Evolutionary conservation across 108 stramenopile genomes (phyloP).

Genomic region (Thalassiosira profunda): DNA sequence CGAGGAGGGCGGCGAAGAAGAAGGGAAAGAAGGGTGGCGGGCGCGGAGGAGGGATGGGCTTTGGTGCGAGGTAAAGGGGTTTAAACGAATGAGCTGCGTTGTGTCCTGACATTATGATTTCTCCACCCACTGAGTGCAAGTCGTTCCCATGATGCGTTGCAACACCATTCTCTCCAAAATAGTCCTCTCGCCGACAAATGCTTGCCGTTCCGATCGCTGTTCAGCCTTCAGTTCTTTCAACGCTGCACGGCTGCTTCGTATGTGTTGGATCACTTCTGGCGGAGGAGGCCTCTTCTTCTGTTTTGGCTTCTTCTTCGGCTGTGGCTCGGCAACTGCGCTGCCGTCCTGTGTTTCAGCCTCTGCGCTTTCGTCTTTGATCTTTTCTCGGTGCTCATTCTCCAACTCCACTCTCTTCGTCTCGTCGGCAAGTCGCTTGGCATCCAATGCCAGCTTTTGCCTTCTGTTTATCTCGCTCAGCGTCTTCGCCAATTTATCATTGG

Average conservation of each 20-base stretch:
- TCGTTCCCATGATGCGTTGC: constrained; percentile 17
- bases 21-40: constrained; percentile 71
- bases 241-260: constrained; percentile 34
- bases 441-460: constrained; percentile 12
- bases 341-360: neutral
- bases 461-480: constrained; percentile 19
- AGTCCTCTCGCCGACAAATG: constrained; percentile 9
- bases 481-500: constrained; percentile 3
- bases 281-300: constrained; percentile 22
- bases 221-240: constrained; percentile 31
- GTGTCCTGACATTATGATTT: neutral
- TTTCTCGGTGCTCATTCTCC: constrained; percentile 3
- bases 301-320: constrained; percentile 14
- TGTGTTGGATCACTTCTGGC: constrained; percentile 44
- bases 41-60: constrained; percentile 83
- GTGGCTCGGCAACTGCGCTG: too few species aligned
- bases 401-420: constrained; percentile 14
- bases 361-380: neutral
- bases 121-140: constrained; percentile 31
- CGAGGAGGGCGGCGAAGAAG: constrained; percentile 87
- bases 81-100: neutral
- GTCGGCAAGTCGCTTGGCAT: neutral
- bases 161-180: constrained; percentile 35
- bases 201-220: constrained; percentile 21
- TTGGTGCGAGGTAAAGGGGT: constrained; percentile 43